Conservation (phyloP, 495 filamentous ascomycete genomes). For the Halenospora varia region DNA sequence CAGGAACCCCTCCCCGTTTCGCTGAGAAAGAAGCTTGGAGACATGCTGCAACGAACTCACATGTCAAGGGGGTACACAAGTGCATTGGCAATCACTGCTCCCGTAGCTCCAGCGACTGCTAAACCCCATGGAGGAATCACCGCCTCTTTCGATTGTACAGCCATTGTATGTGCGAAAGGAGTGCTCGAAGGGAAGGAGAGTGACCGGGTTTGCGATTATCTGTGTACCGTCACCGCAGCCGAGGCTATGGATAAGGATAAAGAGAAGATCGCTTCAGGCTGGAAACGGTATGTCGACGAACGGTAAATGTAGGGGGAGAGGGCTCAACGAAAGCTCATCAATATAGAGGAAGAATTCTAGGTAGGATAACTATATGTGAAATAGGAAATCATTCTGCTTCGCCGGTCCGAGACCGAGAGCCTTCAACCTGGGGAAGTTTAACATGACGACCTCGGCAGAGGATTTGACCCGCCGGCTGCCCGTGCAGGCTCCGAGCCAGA, state of each 20-base stretch:
- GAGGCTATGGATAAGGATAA: background rate
- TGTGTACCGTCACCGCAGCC: background rate
- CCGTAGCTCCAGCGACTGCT: slow-evolving; percentile 88
- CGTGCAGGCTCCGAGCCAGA: background rate
- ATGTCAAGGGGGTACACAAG: slow-evolving; percentile 96
- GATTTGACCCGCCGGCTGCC: background rate
- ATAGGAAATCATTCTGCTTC: background rate
- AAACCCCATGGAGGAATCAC: slow-evolving; percentile 87
- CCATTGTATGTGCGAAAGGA: slow-evolving; percentile 48
- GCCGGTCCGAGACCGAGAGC: background rate
- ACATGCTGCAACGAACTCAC: slow-evolving; percentile 61
- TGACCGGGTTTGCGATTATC: background rate
- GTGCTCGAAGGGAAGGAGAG: background rate
- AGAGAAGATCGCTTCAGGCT: no score
- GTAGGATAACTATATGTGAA: background rate
- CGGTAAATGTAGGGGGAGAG: no score
- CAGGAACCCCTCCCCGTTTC: background rate
- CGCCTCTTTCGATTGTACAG: slow-evolving; percentile 72
- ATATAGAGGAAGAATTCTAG: background rate
- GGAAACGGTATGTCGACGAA: no score
- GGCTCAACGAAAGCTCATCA: background rate
- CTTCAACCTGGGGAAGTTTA: background rate
- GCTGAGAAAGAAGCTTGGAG: no score
- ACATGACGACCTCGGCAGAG: background rate
- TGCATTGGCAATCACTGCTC: slow-evolving; percentile 92